These are phyloP conservation scores for Metarhizium sp. DNA, from an alignment of 2,329 filamentous ascomycete species.

Conservation along the genomic window DNA sequence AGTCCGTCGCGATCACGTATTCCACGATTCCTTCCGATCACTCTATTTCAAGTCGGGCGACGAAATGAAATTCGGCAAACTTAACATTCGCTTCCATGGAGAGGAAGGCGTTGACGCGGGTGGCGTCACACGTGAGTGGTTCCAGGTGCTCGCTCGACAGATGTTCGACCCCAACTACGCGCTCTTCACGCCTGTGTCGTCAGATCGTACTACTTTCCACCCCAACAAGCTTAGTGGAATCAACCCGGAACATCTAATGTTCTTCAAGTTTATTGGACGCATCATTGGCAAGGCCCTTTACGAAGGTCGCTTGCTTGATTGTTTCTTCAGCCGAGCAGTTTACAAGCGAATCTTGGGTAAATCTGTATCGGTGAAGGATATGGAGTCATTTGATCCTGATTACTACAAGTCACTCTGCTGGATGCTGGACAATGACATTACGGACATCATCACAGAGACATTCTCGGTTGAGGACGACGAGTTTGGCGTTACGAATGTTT, in stretches of 20 bases:
- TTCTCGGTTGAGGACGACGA: slow-evolving; percentile 91
- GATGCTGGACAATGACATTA: slow-evolving; percentile 99
- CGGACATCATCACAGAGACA: slow-evolving; percentile 91
- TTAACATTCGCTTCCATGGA: slow-evolving; percentile 93
- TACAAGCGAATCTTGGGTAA: slow-evolving; percentile 97
- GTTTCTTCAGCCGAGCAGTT: slow-evolving; percentile 96
- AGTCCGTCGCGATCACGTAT: slow-evolving; percentile 88
- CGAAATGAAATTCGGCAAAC: slow-evolving; percentile 98
- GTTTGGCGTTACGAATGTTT: slow-evolving; percentile 80
- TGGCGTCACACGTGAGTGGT: slow-evolving; percentile 97
- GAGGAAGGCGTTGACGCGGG: slow-evolving; percentile 98
- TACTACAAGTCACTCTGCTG: slow-evolving; percentile 98
- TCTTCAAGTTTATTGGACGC: slow-evolving; percentile 98
- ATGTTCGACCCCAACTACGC: slow-evolving; percentile 99
- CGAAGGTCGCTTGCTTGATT: slow-evolving; percentile 90
- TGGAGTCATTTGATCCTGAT: slow-evolving; percentile 96
- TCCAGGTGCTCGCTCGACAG: slow-evolving; percentile 90
- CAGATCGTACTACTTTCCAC: slow-evolving; percentile 96
- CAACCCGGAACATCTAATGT: slow-evolving; percentile 91
- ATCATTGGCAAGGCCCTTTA: slow-evolving; percentile 98
- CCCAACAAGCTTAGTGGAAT: slow-evolving; percentile 89
- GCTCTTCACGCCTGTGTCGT: slow-evolving; percentile 91
- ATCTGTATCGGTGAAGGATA: slow-evolving; percentile 93
- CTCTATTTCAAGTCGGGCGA: slow-evolving; percentile 94
- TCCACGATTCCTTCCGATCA: slow-evolving; percentile 97